phyloP scores from a whole-genome alignment of 106 monocot genomes.

The Hemerocallis citrina region DNA sequence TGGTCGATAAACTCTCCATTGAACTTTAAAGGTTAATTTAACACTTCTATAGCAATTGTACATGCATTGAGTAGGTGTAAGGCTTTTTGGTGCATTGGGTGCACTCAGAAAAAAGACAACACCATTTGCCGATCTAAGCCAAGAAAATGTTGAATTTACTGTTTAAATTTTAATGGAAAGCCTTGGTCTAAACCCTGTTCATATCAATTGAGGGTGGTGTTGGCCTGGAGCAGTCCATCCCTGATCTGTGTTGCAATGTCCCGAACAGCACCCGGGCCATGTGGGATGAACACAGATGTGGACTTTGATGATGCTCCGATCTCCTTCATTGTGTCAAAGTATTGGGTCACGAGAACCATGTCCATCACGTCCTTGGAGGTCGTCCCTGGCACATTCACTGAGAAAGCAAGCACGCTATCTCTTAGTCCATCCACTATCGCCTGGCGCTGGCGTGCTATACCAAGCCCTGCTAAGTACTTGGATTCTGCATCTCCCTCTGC shows the following conservation, averaged over 20 bases:
- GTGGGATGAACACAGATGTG: conserved; percentile 38
- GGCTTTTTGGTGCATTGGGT: too few species aligned
- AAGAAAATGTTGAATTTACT: too few species aligned
- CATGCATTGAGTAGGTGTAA: too few species aligned
- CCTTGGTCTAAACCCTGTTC: too few species aligned
- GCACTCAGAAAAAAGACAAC: too few species aligned
- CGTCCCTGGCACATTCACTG: conserved; percentile 62
- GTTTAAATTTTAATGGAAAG: too few species aligned
- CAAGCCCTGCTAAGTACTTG: conserved; percentile 58
- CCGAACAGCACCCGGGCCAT: conserved; percentile 36
- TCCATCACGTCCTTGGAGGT: conserved; percentile 78
- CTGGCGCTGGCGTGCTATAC: conserved; percentile 70
- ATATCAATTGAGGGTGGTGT: not conserved
- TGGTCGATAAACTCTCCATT: too few species aligned
- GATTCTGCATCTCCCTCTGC: conserved; percentile 79
- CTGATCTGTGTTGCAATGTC: conserved; percentile 50
- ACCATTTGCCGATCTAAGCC: too few species aligned
- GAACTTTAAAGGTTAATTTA: too few species aligned
- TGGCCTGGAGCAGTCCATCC: conserved; percentile 45
- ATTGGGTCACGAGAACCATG: conserved; percentile 70
- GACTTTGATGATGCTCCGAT: conserved; percentile 56
- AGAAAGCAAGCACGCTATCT: conserved; percentile 73
- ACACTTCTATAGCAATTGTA: too few species aligned
- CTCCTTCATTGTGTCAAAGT: conserved; percentile 76
- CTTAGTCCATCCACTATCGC: conserved; percentile 68